Conservation (phyloP, 2,329 filamentous ascomycete species). For the Fusarium piperis region DNA sequence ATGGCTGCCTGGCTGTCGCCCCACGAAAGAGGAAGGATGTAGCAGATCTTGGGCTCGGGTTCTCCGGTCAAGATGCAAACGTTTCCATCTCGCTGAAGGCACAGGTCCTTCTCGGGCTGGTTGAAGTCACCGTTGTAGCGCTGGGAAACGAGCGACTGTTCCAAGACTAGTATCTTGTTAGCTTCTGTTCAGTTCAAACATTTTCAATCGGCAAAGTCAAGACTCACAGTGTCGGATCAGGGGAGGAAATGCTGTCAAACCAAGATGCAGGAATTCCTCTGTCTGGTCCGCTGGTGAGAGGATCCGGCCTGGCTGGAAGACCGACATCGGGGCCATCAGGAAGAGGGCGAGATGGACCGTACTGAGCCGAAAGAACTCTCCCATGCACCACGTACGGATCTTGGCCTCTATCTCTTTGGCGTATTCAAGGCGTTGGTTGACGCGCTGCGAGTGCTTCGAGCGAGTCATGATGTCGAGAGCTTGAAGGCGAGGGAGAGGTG, state of each 20-base stretch:
- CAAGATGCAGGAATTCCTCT: neutral
- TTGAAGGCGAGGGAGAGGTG: neutral
- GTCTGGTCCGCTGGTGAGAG: neutral
- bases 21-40: neutral
- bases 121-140: neutral
- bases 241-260: neutral
- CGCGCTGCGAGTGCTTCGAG: neutral
- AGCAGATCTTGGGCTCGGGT: neutral
- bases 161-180: neutral
- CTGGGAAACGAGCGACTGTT: neutral
- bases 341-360: neutral
- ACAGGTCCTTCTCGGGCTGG: neutral
- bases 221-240: neutral
- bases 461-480: neutral
- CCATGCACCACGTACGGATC: neutral
- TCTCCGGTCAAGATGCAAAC: neutral
- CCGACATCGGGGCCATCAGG: neutral
- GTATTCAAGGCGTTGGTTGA: neutral
- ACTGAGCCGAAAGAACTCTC: neutral
- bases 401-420: neutral
- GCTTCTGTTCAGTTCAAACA: neutral
- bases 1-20: neutral
- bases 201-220: neutral
- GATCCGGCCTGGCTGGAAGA: neutral
- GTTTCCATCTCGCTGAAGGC: neutral